Evolutionary conservation across 108 stramenopile species (phyloP).

Genomic region (Stephanodiscus minutulus): DNA sequence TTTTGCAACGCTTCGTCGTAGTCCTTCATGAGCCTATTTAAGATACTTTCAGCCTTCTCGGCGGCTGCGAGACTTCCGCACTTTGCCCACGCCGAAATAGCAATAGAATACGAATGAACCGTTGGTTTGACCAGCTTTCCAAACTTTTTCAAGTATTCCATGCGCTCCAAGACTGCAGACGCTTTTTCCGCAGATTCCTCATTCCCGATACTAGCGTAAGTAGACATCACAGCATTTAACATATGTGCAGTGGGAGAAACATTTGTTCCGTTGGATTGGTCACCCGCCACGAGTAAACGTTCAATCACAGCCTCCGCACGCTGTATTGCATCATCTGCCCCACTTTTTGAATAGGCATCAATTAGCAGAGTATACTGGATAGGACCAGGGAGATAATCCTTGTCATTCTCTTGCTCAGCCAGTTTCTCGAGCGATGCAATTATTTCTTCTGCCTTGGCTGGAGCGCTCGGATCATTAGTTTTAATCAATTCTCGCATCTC

Average conservation of each 20-base stretch:
- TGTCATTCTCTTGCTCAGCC: conserved; percentile 29
- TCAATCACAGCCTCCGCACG: conserved; percentile 35
- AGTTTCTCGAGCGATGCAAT: conserved; percentile 29
- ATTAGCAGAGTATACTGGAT: conserved; percentile 39
- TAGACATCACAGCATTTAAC: conserved; percentile 38
- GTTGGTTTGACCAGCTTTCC: conserved; percentile 33
- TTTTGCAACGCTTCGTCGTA: conserved; percentile 40
- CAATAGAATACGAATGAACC: conserved; percentile 39
- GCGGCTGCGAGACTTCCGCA: conserved; percentile 22
- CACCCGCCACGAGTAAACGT: conserved; percentile 20
- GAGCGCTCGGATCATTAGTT: conserved; percentile 30
- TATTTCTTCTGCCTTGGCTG: conserved; percentile 43
- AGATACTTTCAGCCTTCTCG: conserved; percentile 50
- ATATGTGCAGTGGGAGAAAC: conserved; percentile 31
- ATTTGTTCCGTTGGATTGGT: background rate
- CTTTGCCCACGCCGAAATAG: conserved; percentile 52
- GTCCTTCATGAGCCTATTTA: conserved; percentile 35
- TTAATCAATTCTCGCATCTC: conserved; percentile 35
- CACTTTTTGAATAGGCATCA: conserved; percentile 39
- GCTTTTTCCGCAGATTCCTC: conserved; percentile 62
- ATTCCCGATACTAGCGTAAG: conserved; percentile 44
- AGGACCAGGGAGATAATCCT: conserved; percentile 38
- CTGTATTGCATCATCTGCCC: conserved; percentile 19
- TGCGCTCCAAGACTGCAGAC: conserved; percentile 52
- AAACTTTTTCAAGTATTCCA: conserved; percentile 55